A percentile compares a stretch with the other conserved stretches of the same genome.
Evolutionary conservation across 305 asterid genomes (phyloP).

Genomic region (Withania somnifera): DNA sequence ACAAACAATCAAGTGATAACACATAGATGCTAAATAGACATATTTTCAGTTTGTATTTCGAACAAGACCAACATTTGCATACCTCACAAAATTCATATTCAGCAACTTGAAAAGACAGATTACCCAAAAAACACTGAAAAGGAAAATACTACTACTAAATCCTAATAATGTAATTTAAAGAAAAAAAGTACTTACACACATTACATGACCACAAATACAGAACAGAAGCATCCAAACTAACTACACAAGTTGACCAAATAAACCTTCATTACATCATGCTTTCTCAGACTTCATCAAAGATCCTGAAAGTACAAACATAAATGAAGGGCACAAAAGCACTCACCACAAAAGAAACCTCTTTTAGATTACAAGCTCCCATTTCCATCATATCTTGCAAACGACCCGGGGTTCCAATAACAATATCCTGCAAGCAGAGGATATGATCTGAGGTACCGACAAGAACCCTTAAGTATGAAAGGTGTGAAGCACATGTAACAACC

Average conservation of each 20-base stretch:
- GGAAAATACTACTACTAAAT: background rate
- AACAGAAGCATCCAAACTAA: conserved; percentile 1
- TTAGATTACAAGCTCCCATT: conserved; percentile 64
- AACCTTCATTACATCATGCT: background rate
- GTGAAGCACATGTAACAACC: background rate
- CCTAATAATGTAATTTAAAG: background rate
- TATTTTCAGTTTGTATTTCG: background rate
- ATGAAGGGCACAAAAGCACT: conserved; percentile 15
- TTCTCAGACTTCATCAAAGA: background rate
- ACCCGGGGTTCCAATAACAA: conserved; percentile 97
- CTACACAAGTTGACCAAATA: background rate
- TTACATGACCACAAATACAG: background rate
- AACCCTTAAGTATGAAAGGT: background rate
- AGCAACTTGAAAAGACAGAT: background rate
- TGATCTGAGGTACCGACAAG: conserved; percentile 6
- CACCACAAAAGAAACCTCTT: conserved; percentile 90
- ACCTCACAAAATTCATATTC: background rate
- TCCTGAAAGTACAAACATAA: background rate
- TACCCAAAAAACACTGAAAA: background rate
- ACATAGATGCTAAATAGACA: background rate
- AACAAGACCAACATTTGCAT: background rate
- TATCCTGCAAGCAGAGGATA: conserved; percentile 43
- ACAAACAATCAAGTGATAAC: background rate
- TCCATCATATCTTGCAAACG: conserved; percentile 90
- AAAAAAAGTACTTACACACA: background rate